Base-by-base conservation (phyloP, 2,329 filamentous ascomycete genomes). In the Oidium heveae region DNA sequence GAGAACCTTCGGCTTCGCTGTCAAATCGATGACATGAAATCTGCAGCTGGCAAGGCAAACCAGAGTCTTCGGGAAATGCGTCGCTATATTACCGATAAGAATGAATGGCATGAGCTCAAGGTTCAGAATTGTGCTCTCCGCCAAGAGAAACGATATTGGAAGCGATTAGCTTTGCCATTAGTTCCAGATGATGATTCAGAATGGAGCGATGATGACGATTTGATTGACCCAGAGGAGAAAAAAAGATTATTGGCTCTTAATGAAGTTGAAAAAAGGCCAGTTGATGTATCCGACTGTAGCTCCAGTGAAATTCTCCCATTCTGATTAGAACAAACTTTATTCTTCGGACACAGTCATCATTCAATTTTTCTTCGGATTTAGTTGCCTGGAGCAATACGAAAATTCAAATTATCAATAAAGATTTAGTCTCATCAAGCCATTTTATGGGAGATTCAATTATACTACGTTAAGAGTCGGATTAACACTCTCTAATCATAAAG, bases 1-100 rank as follows among this genome's bases (percentile, higher is more conserved):
- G 78, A 81, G 67, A 82, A 82, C 61, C 71, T 71, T 57, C 71
- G 72, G 1, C 70, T 82, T 53, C 75, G 78, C 54, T 75, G 79
- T 61, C 76, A 81, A 65, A 79, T 82, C 61, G 79, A 76, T 72
- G 75, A 79, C 60, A 79, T 80, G 75, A 75, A 80, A 62, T 71
- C 72, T 43, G 74, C 76, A 59, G 78, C 79, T 24, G 70, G 70
- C 50, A 69, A 67, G 13, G 77, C 77, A 22, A 80, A 80, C 62
- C 73, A 74, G 56, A 65, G 69, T 57, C 67, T 82, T 55, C 74
- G 77, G 41, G 66, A 71, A 39, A 79, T 80, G 59, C 71, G 77
- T 53, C 68, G 71, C 47, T 69, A 68, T 54, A 74, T 76, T 61
- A 74, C 79, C 58, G 75, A 77, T 59, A 71, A 79, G 56, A 70